Evolutionary conservation across 495 filamentous ascomycete species (phyloP), one percentile per base, ranked within the genome.

Genomic region (Penicillium salamii): DNA sequence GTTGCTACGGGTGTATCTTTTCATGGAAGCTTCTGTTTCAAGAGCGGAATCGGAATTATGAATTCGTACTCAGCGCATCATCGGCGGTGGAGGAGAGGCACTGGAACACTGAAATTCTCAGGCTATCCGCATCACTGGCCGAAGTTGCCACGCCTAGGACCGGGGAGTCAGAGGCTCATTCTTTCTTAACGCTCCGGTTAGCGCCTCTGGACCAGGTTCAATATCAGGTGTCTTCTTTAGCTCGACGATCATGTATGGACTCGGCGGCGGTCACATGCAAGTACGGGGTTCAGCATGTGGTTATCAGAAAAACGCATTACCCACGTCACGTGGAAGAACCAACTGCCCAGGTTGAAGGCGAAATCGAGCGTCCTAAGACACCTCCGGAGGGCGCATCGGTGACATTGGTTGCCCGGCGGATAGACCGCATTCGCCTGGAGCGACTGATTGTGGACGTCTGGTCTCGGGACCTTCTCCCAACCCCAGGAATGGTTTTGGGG

Each of bases 1-100:
- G 87, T 69, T 97, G 90, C 61, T 82, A 92, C 59, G 88, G 84
- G 15, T 90, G 88, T 17, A 82, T 85, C 11, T 89, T 89, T 63
- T 91, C 90, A 2, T 97, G 91, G 92, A 98, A 97, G 64, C 62
- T 97, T n/a, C 73, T 88, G 13, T 97, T 97, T 55, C 86, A 91
- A 56, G 78, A 81, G 34, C 77, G 86, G 36, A 78, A 88, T 51
- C 83, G 85, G 33, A 78, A 88, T 15, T 93, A 86, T 62, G 93
- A 97, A 68, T 60, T 96, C 24, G 83, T 96, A 17, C 74, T 96
- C 59, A 95, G 88, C 58, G 92, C 91, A 32, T 96, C 91, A 53
- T 92, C 89, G 0, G 78, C 82, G 3, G 79, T 75, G 42, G 93
- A 98, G 59, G 89, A 95, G 65, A 72, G 79, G 42, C 76, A 84